A percentile compares a stretch with the other conserved stretches of the same genome.
Conservation (phyloP, 2,329 filamentous ascomycete genomes). For the Nannizziopsis arthrosporioides region DNA sequence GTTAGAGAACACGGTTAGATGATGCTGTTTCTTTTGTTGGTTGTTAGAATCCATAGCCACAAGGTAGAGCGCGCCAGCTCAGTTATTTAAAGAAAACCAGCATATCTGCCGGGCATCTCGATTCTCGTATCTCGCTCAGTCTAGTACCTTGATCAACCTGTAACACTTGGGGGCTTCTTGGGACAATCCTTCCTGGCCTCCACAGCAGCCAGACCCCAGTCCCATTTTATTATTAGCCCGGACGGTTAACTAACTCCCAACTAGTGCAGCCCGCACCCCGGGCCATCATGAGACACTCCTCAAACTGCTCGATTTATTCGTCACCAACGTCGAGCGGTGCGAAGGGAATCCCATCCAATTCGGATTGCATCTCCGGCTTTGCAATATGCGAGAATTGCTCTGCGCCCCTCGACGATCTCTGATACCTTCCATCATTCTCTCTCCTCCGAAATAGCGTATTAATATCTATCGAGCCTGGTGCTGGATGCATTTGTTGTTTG, state of each 20-base stretch:
- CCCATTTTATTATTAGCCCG: not conserved
- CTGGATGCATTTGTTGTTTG: conserved; percentile 8
- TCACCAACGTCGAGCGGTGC: not conserved
- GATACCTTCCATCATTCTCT: not conserved
- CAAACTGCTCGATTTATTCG: conserved; percentile 3
- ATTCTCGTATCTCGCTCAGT: not conserved
- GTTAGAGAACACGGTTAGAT: not conserved
- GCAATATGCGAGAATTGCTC: not conserved
- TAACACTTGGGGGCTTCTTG: not conserved
- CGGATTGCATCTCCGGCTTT: conserved; percentile 6
- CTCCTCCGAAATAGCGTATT: not conserved
- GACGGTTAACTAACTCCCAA: not conserved
- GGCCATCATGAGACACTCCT: conserved; percentile 10
- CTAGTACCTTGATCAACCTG: conserved; percentile 1
- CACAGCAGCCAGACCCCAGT: not conserved
- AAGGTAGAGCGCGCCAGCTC: too few relatives aligned
- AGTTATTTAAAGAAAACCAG: too few relatives aligned
- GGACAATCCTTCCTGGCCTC: not conserved
- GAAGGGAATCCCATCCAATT: not conserved
- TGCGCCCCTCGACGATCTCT: too few relatives aligned
- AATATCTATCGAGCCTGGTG: conserved; percentile 8
- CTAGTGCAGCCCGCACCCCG: conserved; percentile 3
- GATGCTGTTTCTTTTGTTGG: not conserved
- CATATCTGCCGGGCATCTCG: not conserved
- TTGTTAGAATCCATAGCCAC: not conserved